Evolutionary conservation across 2,329 filamentous ascomycete species (phyloP).

Genomic region (Orbilia javanica): DNA sequence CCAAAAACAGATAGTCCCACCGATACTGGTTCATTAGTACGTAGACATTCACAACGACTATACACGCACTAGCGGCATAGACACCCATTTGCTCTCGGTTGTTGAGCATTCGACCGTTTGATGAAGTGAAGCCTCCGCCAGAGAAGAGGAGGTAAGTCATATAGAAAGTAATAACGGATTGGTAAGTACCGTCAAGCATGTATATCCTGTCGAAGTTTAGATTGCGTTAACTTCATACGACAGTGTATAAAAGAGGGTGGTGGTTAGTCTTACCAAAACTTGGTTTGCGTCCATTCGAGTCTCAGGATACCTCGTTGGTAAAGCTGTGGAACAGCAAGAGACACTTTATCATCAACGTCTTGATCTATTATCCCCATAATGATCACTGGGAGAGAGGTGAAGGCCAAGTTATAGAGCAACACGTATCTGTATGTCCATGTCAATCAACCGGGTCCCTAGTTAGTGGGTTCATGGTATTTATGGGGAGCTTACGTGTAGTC

Average conservation of each 20-base stretch:
- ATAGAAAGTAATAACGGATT: constrained; percentile 93
- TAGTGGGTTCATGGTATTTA: not conserved
- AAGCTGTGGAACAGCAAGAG: constrained; percentile 91
- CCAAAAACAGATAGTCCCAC: constrained; percentile 95
- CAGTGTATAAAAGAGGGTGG: not conserved
- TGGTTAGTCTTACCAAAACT: constrained; percentile 83
- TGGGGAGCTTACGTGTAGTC: constrained; percentile 78
- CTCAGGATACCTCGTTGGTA: constrained; percentile 96
- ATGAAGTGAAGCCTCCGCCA: constrained; percentile 76
- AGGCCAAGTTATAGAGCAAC: constrained; percentile 93
- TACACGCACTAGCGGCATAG: constrained; percentile 84
- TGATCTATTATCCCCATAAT: constrained; percentile 97
- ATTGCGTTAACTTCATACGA: not conserved
- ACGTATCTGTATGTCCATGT: constrained; percentile 73
- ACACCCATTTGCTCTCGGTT: constrained; percentile 88
- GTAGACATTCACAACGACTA: constrained; percentile 92
- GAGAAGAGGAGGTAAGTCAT: constrained; percentile 86
- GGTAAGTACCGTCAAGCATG: constrained; percentile 94
- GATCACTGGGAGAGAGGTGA: constrained; percentile 93
- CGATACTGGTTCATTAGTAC: constrained; percentile 96
- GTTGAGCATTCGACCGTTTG: constrained; percentile 79
- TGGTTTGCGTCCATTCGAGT: constrained; percentile 92
- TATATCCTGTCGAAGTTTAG: constrained; percentile 75
- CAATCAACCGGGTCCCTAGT: not conserved
- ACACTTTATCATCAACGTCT: constrained; percentile 94